A percentile compares a stretch with the other conserved stretches of the same genome.
phyloP scores from a whole-genome alignment of 2,329 filamentous ascomycete genomes.

The Fusarium sp. region DNA sequence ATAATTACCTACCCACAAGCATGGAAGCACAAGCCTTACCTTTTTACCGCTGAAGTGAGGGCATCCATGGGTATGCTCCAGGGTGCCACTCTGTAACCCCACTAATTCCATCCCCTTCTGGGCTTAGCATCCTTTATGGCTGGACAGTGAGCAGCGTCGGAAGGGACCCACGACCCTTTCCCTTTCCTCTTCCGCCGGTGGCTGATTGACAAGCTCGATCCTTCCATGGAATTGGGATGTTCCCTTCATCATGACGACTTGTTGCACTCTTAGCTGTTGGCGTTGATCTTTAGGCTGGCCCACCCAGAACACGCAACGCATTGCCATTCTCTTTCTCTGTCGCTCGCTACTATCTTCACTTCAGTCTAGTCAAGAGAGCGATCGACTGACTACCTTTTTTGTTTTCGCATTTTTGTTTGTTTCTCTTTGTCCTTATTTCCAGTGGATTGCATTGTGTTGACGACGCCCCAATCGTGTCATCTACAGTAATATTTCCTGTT shows the following conservation, averaged over 20 bases:
- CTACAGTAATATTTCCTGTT: slow-evolving; percentile 1
- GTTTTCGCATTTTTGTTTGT: slow-evolving; percentile 10
- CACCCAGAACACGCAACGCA: slow-evolving; percentile 28
- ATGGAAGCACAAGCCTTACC: slow-evolving; percentile 7
- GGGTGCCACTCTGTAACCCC: slow-evolving; percentile 8
- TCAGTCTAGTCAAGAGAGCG: slow-evolving; percentile 11
- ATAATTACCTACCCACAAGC: background rate
- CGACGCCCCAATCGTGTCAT: slow-evolving; percentile 2
- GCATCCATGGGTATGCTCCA: slow-evolving; percentile 19
- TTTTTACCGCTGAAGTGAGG: slow-evolving; percentile 27
- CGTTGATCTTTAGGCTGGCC: slow-evolving; percentile 26
- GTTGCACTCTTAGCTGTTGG: slow-evolving; percentile 9
- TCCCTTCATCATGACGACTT: slow-evolving; percentile 38
- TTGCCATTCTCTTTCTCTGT: slow-evolving; percentile 24
- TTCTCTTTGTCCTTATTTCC: slow-evolving; percentile 8
- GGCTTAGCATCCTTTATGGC: background rate
- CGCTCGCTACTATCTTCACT: slow-evolving; percentile 16
- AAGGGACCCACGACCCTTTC: slow-evolving; percentile 21
- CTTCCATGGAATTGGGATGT: slow-evolving; percentile 43
- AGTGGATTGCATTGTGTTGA: slow-evolving; percentile 22
- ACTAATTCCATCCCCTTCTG: slow-evolving; percentile 6
- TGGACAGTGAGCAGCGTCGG: slow-evolving; percentile 6
- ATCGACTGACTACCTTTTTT: background rate
- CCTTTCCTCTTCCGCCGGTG: slow-evolving; percentile 2
- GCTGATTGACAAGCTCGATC: slow-evolving; percentile 16